Evolutionary conservation across 495 filamentous ascomycete species (phyloP), one percentile per base, ranked within the genome.

Genomic region (Penicillium soppii): DNA sequence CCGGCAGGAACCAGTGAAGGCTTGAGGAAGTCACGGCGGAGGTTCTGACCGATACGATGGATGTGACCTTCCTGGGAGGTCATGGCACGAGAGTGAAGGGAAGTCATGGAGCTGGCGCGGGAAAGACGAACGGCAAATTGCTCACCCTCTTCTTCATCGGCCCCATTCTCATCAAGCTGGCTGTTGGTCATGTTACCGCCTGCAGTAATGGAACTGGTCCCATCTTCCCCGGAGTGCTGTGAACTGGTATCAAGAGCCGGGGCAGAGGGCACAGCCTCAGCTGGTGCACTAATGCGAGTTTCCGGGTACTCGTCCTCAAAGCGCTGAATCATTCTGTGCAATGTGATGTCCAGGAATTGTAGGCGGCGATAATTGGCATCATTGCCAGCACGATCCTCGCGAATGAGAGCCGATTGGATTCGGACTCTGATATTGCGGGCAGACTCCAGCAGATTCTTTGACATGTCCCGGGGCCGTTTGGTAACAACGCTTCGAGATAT

Each of bases 261-360:
- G n/a, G 43, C 41, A 25, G 52, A 17, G 9, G 59, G 61, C 13
- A 52, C 4, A 7, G 64, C 50, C n/a, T 63, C 46, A 16, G 54
- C 19, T 32, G 51, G 65, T 13, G 71, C 52, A 9, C 40, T 23
- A 12, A 91, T 68, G 12, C 90, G 83, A 1, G 87, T 92, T 62
- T 97, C 94, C 9, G 94, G 94, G 60, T 90, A 98, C 69, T 96
- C 92, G 59, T 92, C 85, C 63, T 97, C 94, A 54, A 98, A 98
- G 16, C 94, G 89, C 61, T 88, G 82, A 62, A 97, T 96, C 73
- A 98, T 96, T 54, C 83, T 82, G 53, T 89, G 81, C 6, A 98
- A 80, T 1, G 94, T 97, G 43, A 87, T 77, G 59, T 96, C 92
- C 23, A 98, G 81, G 78, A 96, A 96, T 40, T 89, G 79, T 20